Conservation (phyloP, 129 eudicot species). For the sunflower (Helianthus annuus) region HanXRQr2.0-SUNRISE NC_035438.2:14123085-14123584, state of each 20-base stretch:
- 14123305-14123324: background rate
- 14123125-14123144: constrained; percentile 46
- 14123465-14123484: constrained; percentile 97
- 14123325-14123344: too few relatives aligned
- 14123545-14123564: constrained; percentile 71
- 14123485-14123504: constrained; percentile 69
- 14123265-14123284: background rate
- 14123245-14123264: background rate
- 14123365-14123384: background rate
- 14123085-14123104: constrained; percentile 75
- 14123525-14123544: constrained; percentile 92
- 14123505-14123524: constrained; percentile 48
- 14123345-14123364: background rate
- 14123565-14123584: constrained; percentile 64
- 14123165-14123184: constrained; percentile 30
- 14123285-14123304: background rate
- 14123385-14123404: background rate
- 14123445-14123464: constrained; percentile 63
- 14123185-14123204: constrained; percentile 36
- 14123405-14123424: constrained; percentile 45
- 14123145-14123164: constrained; percentile 44
- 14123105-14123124: constrained; percentile 52
- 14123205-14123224: background rate
- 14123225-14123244: background rate
- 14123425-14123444: constrained; percentile 46